Conservation (phyloP, 331 rosid genomes). For the Dryas integrifolia region DNA sequence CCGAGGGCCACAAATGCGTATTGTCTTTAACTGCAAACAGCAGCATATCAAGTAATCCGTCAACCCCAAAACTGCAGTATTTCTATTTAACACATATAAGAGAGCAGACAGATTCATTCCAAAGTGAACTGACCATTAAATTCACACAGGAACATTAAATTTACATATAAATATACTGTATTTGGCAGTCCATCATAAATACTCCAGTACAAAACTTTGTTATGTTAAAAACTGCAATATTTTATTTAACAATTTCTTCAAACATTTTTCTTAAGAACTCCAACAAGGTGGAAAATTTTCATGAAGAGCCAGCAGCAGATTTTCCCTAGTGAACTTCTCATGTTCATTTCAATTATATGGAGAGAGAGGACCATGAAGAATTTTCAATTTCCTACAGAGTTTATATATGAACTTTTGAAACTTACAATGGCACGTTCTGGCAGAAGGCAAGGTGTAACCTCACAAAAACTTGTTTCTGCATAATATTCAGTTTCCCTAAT, state of each 20-base stretch:
- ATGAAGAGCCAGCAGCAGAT: not conserved
- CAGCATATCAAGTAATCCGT: conserved; percentile 31
- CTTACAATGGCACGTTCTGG: conserved; percentile 92
- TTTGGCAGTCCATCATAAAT: not conserved
- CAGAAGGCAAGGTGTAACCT: conserved; percentile 93
- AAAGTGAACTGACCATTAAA: not conserved
- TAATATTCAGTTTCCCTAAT: conserved; percentile 79
- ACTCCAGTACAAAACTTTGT: not conserved
- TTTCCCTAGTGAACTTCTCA: not conserved
- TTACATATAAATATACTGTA: not conserved
- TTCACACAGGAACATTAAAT: not conserved
- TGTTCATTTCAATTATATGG: not conserved
- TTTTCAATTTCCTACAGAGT: not conserved
- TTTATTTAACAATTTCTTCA: not conserved
- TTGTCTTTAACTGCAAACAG: conserved; percentile 68
- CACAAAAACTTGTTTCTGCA: conserved; percentile 92
- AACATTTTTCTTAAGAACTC: not conserved
- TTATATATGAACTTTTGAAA: conserved; percentile 22
- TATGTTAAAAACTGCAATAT: not conserved
- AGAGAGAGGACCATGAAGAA: conserved; percentile 6
- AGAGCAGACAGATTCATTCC: conserved; percentile 1
- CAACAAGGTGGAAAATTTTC: not conserved
- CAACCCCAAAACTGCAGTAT: conserved; percentile 1
- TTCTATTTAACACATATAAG: not conserved
- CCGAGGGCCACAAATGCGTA: conserved; percentile 91